Base-by-base conservation (phyloP, 2,329 filamentous ascomycete genomes). In the Colletotrichum nymphaeae region DNA sequence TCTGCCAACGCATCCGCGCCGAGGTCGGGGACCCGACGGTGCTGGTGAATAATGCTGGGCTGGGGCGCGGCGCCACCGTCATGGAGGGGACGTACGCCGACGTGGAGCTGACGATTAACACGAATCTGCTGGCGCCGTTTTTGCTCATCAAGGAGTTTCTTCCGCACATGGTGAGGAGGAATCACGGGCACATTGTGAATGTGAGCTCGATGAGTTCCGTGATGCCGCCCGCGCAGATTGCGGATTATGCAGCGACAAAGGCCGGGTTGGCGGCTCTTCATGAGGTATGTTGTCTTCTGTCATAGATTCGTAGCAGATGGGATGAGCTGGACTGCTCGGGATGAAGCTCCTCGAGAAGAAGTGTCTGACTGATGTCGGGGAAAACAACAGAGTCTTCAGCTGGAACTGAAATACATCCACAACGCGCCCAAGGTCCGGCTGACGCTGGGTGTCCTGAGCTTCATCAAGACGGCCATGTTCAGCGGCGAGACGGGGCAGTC, bases 121-220 rank as follows among this genome's bases (percentile, higher is more conserved):
- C 79, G 55, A 93, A 93, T 80, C 84, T 89, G 1, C 80, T 91
- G 14, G 84, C 88, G 0, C 91, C 92, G 78, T 91, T 91, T 81
- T 86, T 88, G n/a, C 80, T 86, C 88, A 46, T 82, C 84, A 53
- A 90, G 77, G 87, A 63, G 42, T 92, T 92, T 78, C 80, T 93
- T 2, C 91, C 90, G 0, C 78, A 83, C 24, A 92, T 93, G 86
- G 81, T 89, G 35, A 77, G 79, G 19, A 77, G 77, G 2, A 89
- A 92, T 79, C 91, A 93, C 79, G 91, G 91, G 12, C 91, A 92
- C 82, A 82, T 93, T 60, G 86, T 93, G 63, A 92, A 89, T 5
- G 86, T 92, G 30, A 88, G 90, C 19, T 89, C 60, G 5, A 83
- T 90, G 69, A 90, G 90, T 6, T 88, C 86, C 6, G 87, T 89